Base-by-base conservation (phyloP, 768 basidiomycete genomes). In the Serendipita sp. region DNA sequence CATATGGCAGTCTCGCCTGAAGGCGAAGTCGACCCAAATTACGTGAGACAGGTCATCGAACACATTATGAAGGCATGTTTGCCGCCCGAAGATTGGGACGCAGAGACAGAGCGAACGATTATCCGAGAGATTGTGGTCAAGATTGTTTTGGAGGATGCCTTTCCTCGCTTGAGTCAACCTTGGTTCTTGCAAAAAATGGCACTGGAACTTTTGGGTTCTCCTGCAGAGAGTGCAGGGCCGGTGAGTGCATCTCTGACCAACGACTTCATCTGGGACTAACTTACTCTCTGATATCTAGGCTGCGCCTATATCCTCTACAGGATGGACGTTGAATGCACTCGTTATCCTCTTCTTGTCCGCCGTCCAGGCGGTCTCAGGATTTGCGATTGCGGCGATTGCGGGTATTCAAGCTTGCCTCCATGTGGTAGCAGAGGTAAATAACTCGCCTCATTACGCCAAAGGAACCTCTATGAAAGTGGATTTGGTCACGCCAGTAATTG, bases 151-250 rank as follows among this genome's bases (percentile, higher is more conserved):
- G 79, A 80, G 55, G 71, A 68, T 16, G 67, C 76, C 2, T 71
- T 74, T 29, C 84, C 85, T 34, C 84, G 81, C 68, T 72, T 95
- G 62, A 81, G 83, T 3, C 87, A 96, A 71, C 87, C 89, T 0
- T 97, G 94, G 92, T 97, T 96, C 72, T 80, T 95, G 52, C 84
- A 91, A 65, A 83, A 78, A 69, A 70, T 80, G 2, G 76, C 87
- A 10, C 76, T 94, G 40, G 83, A 84, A 69, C 72, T 86, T 2
- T 74, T 95, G 10, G 86, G 83, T 4, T 75, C 78, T 29, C 70
- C 72, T 48, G n/a, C 36, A 53, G 50, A 44, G 44, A 27, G 29
- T 4, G 16, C 48, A 3, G 37, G 58, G 23, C 31, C 46, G 55
- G 65, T 66, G 53, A 15, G 31, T 44, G 50, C 67, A 66, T 66